A percentile compares a stretch with the other conserved stretches of the same genome.
Evolutionary conservation across 1,284 basidiomycete genomes (phyloP).

Genomic region (Sutorius eximius): DNA sequence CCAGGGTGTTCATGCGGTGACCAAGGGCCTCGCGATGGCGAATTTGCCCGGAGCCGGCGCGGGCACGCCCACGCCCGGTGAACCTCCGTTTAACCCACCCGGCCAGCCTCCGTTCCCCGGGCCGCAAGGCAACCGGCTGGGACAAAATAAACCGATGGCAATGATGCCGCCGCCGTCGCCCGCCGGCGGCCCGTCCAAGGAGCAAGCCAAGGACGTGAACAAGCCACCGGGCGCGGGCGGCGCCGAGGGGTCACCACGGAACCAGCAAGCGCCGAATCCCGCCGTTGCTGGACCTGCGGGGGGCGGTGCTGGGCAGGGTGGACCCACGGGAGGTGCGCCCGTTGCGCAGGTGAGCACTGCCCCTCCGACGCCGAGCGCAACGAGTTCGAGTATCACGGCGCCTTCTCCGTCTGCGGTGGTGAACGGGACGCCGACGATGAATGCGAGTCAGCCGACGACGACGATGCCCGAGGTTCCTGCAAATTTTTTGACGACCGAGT

Average conservation of each 20-base stretch:
- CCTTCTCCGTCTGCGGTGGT: conserved; percentile 47
- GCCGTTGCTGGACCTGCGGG: background rate
- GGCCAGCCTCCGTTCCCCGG: conserved; percentile 33
- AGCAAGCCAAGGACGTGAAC: conserved; percentile 36
- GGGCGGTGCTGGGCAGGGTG: too few relatives aligned
- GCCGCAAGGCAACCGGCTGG: conserved; percentile 36
- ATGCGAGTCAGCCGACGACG: conserved; percentile 24
- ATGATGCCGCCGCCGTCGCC: conserved; percentile 58
- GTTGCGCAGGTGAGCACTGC: conserved; percentile 38
- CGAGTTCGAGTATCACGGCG: conserved; percentile 39
- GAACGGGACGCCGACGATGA: conserved; percentile 35
- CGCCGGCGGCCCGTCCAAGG: conserved; percentile 43
- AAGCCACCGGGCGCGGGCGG: conserved; percentile 21
- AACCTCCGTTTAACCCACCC: conserved; percentile 37
- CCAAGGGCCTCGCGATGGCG: conserved; percentile 28
- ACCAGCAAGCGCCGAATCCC: conserved; percentile 35
- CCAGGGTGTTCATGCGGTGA: conserved; percentile 22
- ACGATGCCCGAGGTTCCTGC: conserved; percentile 26
- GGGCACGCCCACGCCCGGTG: conserved; percentile 39
- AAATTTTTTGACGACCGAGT: conserved; percentile 41
- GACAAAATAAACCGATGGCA: conserved; percentile 40
- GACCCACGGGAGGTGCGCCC: too few relatives aligned
- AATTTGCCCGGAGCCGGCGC: conserved; percentile 25
- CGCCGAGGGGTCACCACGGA: conserved; percentile 48
- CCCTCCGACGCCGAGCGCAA: conserved; percentile 50